Base-by-base conservation (phyloP, 1,139 yeast genomes). In the Spathaspora jeffriesii region DNA sequence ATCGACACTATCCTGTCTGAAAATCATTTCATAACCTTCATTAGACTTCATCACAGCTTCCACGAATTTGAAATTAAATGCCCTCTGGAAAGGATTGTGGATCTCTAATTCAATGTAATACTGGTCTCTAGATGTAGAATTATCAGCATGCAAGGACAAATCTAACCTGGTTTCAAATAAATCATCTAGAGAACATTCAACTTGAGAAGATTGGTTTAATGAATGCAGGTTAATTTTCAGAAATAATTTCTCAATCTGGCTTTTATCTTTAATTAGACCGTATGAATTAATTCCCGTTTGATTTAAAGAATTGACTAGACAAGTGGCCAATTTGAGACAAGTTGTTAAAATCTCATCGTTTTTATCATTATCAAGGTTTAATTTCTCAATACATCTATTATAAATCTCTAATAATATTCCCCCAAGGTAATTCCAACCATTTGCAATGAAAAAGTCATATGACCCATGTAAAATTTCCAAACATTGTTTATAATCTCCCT, bases 341-440 rank as follows among this genome's bases (percentile, higher is more conserved):
- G 75, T 65, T 11, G 56, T 54, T n/a, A 71, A 51, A 22, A 64
- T 63, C 52, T 58, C 50, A 60, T 60, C n/a, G 46, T 49, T 43
- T 47, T 49, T 23, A 5, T 13, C n/a, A 54, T 58, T 45, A 50
- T 60, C 4, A 6, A 39, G 23, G 54, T 65, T 40, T 50, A 82
- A 61, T 36, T 79, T 70, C 54, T 80, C 82, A 39, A 91, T 69
- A 56, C 96, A 89, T 42, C 82, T 81, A 31, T 88, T 76, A 59
- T 86, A 90, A 0, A 85, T 70, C 53, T 82, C 82, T 38, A 88
- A 68, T 17, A 92, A 64, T 17, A 79, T 67, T 1, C 84, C 78
- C 0, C 96, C 90, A 61, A 91, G 80, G 39, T 73, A 69, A 49
- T 78, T 79, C 97, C 97, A 91, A 1, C 91, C 90, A 48, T 85